A percentile compares a stretch with the other conserved stretches of the same genome.
Evolutionary conservation across 208 protist species (phyloP).

Genomic region (Trichomonas tenax): DNA sequence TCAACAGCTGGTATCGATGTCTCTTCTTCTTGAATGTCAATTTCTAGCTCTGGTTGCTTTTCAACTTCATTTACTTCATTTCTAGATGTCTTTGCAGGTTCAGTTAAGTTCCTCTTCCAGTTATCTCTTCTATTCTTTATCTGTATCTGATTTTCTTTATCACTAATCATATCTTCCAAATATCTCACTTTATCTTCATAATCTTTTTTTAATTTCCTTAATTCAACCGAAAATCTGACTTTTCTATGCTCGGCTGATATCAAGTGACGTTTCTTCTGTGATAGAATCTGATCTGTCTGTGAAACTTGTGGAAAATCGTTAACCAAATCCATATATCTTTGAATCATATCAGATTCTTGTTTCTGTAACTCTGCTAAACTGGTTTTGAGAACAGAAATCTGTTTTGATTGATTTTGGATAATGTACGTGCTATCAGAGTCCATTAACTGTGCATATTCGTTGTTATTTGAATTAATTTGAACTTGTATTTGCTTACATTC

Average conservation of each 20-base stretch:
- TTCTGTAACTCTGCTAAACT: not conserved
- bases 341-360: not conserved
- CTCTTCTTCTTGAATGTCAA: no score
- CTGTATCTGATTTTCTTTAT: not conserved
- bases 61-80: no score
- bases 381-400: not conserved
- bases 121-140: not conserved
- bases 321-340: not conserved
- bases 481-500: not conserved
- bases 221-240: not conserved
- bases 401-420: not conserved
- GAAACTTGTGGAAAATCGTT: not conserved
- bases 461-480: not conserved
- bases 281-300: not conserved
- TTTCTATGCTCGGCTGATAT: not conserved
- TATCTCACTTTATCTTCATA: not conserved
- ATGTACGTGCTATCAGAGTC: not conserved
- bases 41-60: no score
- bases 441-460: not conserved
- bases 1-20: no score
- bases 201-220: not conserved
- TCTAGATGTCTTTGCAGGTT: not conserved
- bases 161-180: not conserved
- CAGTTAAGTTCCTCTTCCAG: not conserved
- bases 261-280: not conserved